Conservation (phyloP, 169 alveolate genomes). For the Eimeria maxima region DNA sequence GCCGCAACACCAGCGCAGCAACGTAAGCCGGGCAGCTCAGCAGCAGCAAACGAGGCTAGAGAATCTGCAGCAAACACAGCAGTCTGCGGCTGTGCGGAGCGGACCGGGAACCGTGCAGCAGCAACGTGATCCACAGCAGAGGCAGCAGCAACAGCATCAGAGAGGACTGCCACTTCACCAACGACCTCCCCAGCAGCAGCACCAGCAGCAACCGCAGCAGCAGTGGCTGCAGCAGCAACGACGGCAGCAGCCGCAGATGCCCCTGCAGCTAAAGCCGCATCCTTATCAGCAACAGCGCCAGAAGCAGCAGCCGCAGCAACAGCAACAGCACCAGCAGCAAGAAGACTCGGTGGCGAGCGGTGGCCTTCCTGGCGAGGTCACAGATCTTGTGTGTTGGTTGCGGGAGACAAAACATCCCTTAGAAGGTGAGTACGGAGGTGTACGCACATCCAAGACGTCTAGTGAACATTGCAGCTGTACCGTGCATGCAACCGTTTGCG, state of each 20-base stretch:
- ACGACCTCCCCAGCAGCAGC: not conserved
- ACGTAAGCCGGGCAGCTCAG: not conserved
- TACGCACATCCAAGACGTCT: not conserved
- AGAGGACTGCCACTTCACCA: not conserved
- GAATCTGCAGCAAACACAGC: slow-evolving; percentile 14
- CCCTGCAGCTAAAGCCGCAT: not conserved
- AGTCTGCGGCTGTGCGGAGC: not conserved
- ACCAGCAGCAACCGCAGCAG: not conserved
- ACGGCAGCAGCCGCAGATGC: not conserved
- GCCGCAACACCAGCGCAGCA: not conserved
- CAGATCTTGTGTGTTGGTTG: slow-evolving; percentile 33
- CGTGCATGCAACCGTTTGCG: not conserved
- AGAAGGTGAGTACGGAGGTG: slow-evolving; percentile 14
- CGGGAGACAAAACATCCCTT: slow-evolving; percentile 31
- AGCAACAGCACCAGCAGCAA: slow-evolving; percentile 35
- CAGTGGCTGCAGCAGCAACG: not conserved
- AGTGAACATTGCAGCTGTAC: not conserved
- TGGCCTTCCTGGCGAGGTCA: not conserved
- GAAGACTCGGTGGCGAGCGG: not conserved
- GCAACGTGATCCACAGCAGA: not conserved
- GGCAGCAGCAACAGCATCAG: slow-evolving; percentile 24
- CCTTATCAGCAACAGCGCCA: not conserved
- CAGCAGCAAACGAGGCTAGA: slow-evolving; percentile 12
- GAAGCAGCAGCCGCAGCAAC: not conserved
- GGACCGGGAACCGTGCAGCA: not conserved